Percentiles rank a stretch among this genome's conserved stretches.
These are phyloP conservation scores for Cyclostephanos invisitatus DNA, from an alignment of 108 stramenopile genomes.

Conservation along the genomic window DNA sequence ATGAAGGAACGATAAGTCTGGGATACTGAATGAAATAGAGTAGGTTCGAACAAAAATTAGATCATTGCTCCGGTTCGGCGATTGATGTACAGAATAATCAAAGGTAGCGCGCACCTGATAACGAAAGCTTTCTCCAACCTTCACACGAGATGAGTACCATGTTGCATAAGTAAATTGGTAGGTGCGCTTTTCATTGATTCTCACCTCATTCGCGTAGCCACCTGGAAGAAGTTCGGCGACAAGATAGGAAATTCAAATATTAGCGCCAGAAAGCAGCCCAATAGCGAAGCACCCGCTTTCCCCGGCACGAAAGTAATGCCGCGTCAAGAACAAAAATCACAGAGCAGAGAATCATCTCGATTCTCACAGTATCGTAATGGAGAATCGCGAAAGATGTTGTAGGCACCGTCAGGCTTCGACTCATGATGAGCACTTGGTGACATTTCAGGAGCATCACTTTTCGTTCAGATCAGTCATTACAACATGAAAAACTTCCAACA, in stretches of 20 bases:
- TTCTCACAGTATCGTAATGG: constrained; percentile 72
- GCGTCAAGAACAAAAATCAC: background rate
- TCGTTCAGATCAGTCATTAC: no score
- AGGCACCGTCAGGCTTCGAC: background rate
- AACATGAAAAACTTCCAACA: no score
- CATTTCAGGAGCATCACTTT: no score
- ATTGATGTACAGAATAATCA: constrained; percentile 5
- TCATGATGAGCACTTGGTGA: background rate
- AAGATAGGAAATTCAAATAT: background rate
- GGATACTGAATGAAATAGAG: constrained; percentile 54
- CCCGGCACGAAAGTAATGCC: background rate
- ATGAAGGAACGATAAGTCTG: constrained; percentile 65
- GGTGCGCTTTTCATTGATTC: background rate
- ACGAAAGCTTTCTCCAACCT: constrained; percentile 83
- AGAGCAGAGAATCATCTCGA: constrained; percentile 36
- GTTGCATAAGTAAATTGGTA: background rate
- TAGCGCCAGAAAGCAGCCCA: background rate
- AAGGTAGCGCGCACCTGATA: constrained; percentile 53
- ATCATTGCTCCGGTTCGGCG: background rate
- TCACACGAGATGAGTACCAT: constrained; percentile 2
- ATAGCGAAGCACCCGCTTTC: background rate
- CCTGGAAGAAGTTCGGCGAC: background rate
- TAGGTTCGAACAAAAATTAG: background rate
- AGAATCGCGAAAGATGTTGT: constrained; percentile 80
- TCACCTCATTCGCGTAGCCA: constrained; percentile 39